These are phyloP conservation scores for Verticillium dahliae DNA, from an alignment of 2,329 filamentous ascomycete species.

Conservation along the genomic window DNA sequence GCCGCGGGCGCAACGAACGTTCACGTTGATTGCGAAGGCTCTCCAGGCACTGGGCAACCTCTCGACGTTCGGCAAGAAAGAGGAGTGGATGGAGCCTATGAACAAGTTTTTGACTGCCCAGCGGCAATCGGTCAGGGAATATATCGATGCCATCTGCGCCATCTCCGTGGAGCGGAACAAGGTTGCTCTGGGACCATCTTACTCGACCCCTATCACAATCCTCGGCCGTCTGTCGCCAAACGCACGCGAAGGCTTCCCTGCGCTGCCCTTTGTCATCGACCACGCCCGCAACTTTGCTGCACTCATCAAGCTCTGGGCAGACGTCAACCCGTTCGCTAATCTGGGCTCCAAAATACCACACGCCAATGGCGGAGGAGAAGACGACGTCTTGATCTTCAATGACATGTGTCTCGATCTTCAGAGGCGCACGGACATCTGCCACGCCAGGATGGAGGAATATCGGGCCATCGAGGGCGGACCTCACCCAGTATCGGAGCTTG, in stretches of 20 bases:
- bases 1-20: constrained; percentile 73
- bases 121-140: constrained; percentile 75
- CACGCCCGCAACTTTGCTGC: constrained; percentile 78
- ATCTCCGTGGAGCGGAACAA: constrained; percentile 67
- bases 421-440: constrained; percentile 42
- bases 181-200: constrained; percentile 55
- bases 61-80: constrained; percentile 86
- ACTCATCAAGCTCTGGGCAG: constrained; percentile 74
- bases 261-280: constrained; percentile 87
- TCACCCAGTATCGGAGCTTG: constrained; percentile 27
- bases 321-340: constrained; percentile 34
- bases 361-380: constrained; percentile 20
- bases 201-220: constrained; percentile 89
- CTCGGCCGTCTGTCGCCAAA: constrained; percentile 72
- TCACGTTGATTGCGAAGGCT: constrained; percentile 89
- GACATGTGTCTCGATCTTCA: constrained; percentile 43
- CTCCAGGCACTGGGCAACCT: constrained; percentile 87
- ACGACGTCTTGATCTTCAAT: constrained; percentile 48
- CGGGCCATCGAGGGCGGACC: constrained; percentile 29
- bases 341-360: constrained; percentile 3
- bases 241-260: constrained; percentile 86
- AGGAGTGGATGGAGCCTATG: constrained; percentile 99
- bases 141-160: constrained; percentile 79
- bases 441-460: constrained; percentile 39
- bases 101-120: constrained; percentile 76